Evolutionary conservation across 2,329 filamentous ascomycete genomes (phyloP).

Genomic region (Trichoderma asperellum): DNA sequence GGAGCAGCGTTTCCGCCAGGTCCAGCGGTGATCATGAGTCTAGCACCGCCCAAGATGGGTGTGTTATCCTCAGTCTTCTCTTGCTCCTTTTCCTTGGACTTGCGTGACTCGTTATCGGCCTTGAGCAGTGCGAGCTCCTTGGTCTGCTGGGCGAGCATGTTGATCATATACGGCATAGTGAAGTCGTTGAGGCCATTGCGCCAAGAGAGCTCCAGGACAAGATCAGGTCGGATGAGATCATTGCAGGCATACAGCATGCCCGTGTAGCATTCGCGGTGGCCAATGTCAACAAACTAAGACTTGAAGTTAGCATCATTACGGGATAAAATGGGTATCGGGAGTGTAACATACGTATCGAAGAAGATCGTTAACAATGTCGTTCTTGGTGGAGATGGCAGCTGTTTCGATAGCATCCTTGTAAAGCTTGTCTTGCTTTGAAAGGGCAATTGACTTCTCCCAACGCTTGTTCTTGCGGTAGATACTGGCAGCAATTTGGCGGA

Average conservation of each 20-base stretch:
- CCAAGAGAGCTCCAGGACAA: conserved; percentile 96
- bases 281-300: conserved; percentile 92
- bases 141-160: conserved; percentile 89
- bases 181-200: conserved; percentile 93
- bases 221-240: conserved; percentile 89
- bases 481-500: conserved; percentile 95
- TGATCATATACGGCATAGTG: conserved; percentile 99
- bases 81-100: conserved; percentile 69
- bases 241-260: conserved; percentile 99
- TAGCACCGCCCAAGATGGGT: conserved; percentile 84
- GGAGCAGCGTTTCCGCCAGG: conserved; percentile 66
- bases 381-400: conserved; percentile 85
- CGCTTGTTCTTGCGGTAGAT: conserved; percentile 99
- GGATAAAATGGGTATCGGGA: neutral
- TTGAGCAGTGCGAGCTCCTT: conserved; percentile 82
- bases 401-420: conserved; percentile 99
- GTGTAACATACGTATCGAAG: conserved; percentile 84
- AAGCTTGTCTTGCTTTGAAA: conserved; percentile 98
- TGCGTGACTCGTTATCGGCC: conserved; percentile 95
- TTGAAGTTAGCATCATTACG: conserved; percentile 40
- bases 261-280: conserved; percentile 98
- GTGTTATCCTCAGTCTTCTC: conserved; percentile 92
- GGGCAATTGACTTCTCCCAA: conserved; percentile 97
- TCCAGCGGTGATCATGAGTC: conserved; percentile 95
- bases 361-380: conserved; percentile 91